These are phyloP conservation scores for Malus hybrid DNA, from an alignment of 331 rosid species.

Conservation along the genomic window DNA sequence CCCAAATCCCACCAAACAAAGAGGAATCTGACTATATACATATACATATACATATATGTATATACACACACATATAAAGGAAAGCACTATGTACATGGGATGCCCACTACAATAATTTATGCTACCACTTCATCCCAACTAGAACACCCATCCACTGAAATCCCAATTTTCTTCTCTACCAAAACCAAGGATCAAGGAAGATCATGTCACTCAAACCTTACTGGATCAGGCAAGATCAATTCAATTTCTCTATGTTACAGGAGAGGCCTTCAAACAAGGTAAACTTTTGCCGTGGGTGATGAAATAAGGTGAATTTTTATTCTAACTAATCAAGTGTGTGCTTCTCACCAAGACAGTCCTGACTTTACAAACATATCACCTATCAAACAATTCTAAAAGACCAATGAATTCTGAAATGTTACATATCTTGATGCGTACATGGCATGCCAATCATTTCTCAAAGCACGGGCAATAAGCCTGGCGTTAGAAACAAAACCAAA, in stretches of 20 bases:
- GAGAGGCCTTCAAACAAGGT: neutral
- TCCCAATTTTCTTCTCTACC: too few relatives aligned
- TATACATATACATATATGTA: too few relatives aligned
- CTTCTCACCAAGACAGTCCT: neutral
- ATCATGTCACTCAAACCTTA: neutral
- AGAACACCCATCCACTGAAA: neutral
- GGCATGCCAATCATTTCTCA: neutral
- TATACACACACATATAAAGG: too few relatives aligned
- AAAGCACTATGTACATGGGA: neutral
- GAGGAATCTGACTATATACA: neutral
- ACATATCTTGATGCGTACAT: neutral
- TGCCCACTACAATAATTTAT: neutral
- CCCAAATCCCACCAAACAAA: neutral
- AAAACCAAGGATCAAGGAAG: neutral
- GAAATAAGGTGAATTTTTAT: neutral
- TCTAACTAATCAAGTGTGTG: neutral
- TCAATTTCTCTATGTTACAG: neutral
- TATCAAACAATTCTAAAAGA: neutral
- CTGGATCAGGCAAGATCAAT: neutral
- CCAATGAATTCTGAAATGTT: neutral
- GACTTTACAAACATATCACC: neutral
- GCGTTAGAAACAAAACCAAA: neutral
- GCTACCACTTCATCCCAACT: neutral
- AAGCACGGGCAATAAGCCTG: neutral
- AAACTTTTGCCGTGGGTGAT: neutral